A percentile compares a stretch with the other conserved stretches of the same genome.
phyloP scores from a whole-genome alignment of 495 filamentous ascomycete species.

The Physcia stellaris region DNA sequence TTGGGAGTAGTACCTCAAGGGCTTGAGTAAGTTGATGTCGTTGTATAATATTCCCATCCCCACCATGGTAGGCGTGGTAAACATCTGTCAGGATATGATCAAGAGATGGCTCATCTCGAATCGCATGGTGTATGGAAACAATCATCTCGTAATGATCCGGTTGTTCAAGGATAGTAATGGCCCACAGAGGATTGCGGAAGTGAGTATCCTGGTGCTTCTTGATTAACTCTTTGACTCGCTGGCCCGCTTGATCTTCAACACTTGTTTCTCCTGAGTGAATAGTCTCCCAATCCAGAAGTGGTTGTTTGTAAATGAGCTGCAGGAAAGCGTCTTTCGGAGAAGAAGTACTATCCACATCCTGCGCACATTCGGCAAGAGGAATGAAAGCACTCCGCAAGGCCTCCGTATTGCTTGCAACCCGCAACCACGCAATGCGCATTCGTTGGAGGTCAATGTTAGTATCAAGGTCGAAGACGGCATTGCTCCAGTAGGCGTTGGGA shows the following conservation, averaged over 20 bases:
- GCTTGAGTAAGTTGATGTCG: conserved; percentile 19
- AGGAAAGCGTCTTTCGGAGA: conserved; percentile 15
- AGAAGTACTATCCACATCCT: conserved; percentile 5
- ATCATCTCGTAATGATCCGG: conserved; percentile 16
- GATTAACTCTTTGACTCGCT: conserved; percentile 15
- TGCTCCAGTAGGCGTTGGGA: conserved; percentile 25
- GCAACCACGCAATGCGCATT: conserved; percentile 45
- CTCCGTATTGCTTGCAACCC: conserved; percentile 40
- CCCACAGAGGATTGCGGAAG: conserved; percentile 20
- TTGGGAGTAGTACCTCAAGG: no score
- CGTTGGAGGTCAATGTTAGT: conserved; percentile 32
- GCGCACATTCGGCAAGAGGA: conserved; percentile 12
- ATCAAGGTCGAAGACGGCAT: conserved; percentile 26
- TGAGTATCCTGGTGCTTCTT: conserved; percentile 15
- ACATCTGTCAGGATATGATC: conserved; percentile 20
- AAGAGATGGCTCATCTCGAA: conserved; percentile 24
- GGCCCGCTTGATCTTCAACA: conserved; percentile 5
- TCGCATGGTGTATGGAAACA: conserved; percentile 22
- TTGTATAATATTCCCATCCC: neutral
- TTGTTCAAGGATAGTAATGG: conserved; percentile 20
- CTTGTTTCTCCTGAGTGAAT: conserved; percentile 7
- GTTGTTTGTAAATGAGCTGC: conserved; percentile 20
- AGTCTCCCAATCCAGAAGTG: conserved; percentile 18
- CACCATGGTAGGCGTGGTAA: conserved; percentile 11
- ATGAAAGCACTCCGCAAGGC: conserved; percentile 59